Percentiles rank a stretch among this genome's conserved stretches.
Evolutionary conservation across 345 rosid species (phyloP).

Genomic region (Eucalyptus curtisii): DNA sequence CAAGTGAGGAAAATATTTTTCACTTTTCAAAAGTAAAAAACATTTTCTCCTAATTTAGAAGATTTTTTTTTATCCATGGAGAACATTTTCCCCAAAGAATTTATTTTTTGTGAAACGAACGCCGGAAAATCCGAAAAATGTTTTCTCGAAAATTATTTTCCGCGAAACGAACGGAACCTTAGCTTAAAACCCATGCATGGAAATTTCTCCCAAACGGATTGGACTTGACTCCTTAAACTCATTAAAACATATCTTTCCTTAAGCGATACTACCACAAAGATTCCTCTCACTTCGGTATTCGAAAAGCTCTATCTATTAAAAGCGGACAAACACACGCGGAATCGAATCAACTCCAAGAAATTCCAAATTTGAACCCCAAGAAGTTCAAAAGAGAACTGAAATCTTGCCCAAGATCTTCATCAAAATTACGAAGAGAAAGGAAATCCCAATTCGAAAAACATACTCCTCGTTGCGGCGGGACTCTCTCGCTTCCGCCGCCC

Average conservation of each 20-base stretch:
- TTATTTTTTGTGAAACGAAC: no score
- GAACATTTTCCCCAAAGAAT: no score
- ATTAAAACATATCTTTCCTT: background rate
- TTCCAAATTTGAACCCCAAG: background rate
- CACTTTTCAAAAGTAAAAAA: no score
- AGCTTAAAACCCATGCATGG: background rate
- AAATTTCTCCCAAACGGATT: background rate
- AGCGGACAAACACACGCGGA: background rate
- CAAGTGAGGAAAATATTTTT: no score
- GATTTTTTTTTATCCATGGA: no score
- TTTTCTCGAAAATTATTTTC: no score
- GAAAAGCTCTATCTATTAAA: background rate
- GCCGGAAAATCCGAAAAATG: no score
- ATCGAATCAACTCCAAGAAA: background rate
- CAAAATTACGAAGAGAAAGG: background rate
- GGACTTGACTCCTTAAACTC: background rate
- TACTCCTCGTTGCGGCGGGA: slow-evolving; percentile 18
- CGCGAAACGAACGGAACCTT: rapidly evolving
- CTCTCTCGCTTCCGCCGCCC: slow-evolving; percentile 9
- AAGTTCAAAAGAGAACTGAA: background rate
- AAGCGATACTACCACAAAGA: background rate
- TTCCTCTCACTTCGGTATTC: background rate
- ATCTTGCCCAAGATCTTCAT: background rate
- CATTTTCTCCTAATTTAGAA: no score
- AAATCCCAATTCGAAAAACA: background rate